phyloP scores from a whole-genome alignment of 345 rosid species.

The Fremontodendron californicum region DNA sequence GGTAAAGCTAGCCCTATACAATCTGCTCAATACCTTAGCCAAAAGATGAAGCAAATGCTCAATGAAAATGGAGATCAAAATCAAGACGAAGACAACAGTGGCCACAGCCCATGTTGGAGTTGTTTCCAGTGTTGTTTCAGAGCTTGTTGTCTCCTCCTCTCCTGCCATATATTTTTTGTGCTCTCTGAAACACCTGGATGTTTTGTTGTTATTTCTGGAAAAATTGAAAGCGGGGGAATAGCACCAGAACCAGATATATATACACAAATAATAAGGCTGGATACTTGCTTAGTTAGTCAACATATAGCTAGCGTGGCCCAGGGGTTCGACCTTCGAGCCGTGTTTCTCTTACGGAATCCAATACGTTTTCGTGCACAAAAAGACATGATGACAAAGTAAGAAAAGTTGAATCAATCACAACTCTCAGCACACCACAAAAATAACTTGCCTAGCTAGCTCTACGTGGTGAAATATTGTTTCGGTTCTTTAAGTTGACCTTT shows the following conservation, averaged over 20 bases:
- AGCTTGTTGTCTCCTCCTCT: constrained; percentile 14
- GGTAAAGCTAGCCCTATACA: not conserved
- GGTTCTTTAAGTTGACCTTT: not conserved
- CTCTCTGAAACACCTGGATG: not conserved
- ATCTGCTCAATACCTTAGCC: constrained; percentile 33
- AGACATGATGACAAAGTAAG: not conserved
- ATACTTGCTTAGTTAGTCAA: not conserved
- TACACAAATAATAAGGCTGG: not conserved
- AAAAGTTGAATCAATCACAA: not conserved
- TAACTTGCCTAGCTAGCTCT: not conserved
- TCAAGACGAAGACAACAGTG: constrained; percentile 62
- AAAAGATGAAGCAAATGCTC: constrained; percentile 57
- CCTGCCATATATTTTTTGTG: constrained; percentile 15
- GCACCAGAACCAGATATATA: not conserved
- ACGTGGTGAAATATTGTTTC: not conserved
- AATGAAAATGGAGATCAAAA: constrained; percentile 45
- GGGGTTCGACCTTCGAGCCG: not conserved
- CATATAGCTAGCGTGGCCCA: not conserved
- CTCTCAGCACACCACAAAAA: not conserved
- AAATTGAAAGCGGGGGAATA: not conserved
- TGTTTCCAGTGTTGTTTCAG: constrained; percentile 38
- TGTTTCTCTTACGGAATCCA: not conserved
- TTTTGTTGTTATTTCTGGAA: not conserved
- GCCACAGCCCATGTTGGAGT: constrained; percentile 95
- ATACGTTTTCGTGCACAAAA: constrained; percentile 9